phyloP scores from a whole-genome alignment of 176 grass and related monocot genomes.

The Zizania latifolia region DNA sequence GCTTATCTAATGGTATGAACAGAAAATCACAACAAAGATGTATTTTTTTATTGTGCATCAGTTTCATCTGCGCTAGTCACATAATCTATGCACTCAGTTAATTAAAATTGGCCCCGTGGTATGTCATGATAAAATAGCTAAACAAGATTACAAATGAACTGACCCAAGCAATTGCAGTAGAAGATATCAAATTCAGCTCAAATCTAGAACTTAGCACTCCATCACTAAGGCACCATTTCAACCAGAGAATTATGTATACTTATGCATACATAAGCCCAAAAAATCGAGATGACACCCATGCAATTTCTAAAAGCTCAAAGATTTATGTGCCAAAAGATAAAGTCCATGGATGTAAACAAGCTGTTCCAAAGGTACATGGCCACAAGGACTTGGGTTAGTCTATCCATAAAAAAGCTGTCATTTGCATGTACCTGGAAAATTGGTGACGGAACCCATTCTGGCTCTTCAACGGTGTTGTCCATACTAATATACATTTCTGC shows the following conservation, averaged over 20 bases:
- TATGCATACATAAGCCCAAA: too few species aligned
- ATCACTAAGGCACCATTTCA: background rate
- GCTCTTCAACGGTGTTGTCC: slow-evolving; percentile 72
- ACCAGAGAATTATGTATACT: background rate
- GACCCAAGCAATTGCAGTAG: background rate
- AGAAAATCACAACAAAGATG: background rate
- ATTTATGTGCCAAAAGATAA: slow-evolving; percentile 2
- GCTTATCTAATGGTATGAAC: background rate
- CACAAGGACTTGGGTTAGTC: background rate
- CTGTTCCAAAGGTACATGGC: background rate
- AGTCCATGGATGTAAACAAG: background rate
- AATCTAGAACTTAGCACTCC: background rate
- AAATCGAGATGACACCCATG: background rate
- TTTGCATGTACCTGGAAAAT: slow-evolving; percentile 79
- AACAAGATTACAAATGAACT: background rate
- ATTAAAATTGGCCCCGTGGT: background rate
- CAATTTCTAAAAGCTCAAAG: background rate
- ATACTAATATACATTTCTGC: slow-evolving; percentile 89
- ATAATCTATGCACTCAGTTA: background rate
- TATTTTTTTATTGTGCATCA: background rate
- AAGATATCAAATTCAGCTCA: slow-evolving; percentile 7
- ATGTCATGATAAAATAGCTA: background rate
- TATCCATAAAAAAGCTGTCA: background rate
- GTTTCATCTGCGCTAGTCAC: background rate
- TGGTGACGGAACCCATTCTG: slow-evolving; percentile 71